A percentile compares a stretch with the other conserved stretches of the same genome.
These are phyloP conservation scores for Pseudofabraea citricarpa DNA, from an alignment of 2,329 filamentous ascomycete genomes.

Conservation along the genomic window DNA sequence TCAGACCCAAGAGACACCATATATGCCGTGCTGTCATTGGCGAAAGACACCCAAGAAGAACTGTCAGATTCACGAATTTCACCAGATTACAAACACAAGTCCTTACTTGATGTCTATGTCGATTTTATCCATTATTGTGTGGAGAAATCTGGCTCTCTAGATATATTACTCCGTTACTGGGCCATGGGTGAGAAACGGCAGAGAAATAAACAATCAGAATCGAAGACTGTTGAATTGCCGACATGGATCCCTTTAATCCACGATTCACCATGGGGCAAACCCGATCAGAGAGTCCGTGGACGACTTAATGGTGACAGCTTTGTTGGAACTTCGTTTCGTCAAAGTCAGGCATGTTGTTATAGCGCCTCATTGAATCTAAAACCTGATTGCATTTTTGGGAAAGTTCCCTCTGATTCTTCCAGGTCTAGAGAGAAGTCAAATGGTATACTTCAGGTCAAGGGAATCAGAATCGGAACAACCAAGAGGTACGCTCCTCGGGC, in stretches of 20 bases:
- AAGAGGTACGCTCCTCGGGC: neutral
- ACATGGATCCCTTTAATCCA: neutral
- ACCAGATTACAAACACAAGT: neutral
- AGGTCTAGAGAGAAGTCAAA: neutral
- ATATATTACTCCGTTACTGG: conserved; percentile 23
- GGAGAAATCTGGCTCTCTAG: conserved; percentile 10
- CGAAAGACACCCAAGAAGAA: conserved; percentile 11
- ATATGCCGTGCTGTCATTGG: conserved; percentile 17
- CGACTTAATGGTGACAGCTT: too few species aligned
- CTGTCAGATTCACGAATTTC: neutral
- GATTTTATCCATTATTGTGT: conserved; percentile 15
- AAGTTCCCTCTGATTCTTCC: neutral
- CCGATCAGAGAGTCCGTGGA: too few species aligned
- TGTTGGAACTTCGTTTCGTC: neutral
- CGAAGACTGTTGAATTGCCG: neutral
- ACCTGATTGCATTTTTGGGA: neutral
- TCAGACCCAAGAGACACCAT: conserved; percentile 23
- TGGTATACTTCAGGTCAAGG: neutral
- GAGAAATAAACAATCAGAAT: too few species aligned
- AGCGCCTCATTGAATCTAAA: neutral
- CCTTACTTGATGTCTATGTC: conserved; percentile 12
- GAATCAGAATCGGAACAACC: neutral
- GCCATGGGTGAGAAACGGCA: conserved; percentile 7
- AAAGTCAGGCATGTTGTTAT: neutral
- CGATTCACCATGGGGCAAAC: neutral